phyloP scores from a whole-genome alignment of 2,329 filamentous ascomycete species.

The Biscogniauxia marginata region DNA sequence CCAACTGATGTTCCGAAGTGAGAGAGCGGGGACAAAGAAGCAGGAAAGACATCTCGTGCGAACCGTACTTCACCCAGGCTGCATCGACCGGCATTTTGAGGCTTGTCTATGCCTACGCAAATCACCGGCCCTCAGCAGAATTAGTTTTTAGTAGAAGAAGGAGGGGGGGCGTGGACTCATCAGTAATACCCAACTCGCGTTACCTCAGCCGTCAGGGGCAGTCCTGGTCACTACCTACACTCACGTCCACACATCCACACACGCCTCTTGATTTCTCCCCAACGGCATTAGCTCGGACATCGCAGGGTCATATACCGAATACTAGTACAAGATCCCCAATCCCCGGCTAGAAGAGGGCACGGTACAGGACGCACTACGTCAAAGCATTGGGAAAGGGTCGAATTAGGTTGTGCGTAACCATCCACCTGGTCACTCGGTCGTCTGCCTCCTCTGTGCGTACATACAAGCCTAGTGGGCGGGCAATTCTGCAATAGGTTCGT shows the following conservation, averaged over 20 bases:
- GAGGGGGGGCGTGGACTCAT: slow-evolving; percentile 27
- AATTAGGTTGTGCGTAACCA: neutral
- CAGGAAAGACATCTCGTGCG: slow-evolving; percentile 20
- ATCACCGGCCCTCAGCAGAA: slow-evolving; percentile 4
- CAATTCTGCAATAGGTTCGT: slow-evolving; percentile 27
- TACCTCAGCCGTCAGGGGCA: slow-evolving; percentile 15
- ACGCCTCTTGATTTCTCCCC: slow-evolving; percentile 12
- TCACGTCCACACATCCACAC: slow-evolving; percentile 2
- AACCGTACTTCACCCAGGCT: slow-evolving; percentile 17
- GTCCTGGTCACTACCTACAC: slow-evolving; percentile 1
- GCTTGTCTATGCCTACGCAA: slow-evolving; percentile 8
- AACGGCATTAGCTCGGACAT: slow-evolving; percentile 15
- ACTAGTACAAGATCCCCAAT: neutral
- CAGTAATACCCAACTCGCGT: slow-evolving; percentile 19
- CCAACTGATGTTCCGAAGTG: slow-evolving; percentile 10
- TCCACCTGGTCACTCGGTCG: neutral
- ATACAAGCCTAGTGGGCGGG: neutral
- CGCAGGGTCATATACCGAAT: slow-evolving; percentile 6
- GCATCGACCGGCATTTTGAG: slow-evolving; percentile 18
- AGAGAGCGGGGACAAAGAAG: slow-evolving; percentile 23
- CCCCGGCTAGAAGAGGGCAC: slow-evolving; percentile 8
- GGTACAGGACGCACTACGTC: slow-evolving; percentile 8
- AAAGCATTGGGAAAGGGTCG: slow-evolving; percentile 4
- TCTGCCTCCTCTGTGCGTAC: neutral
- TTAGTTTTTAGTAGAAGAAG: neutral